These are phyloP conservation scores for Heterobasidion parviporum DNA, from an alignment of 1,284 basidiomycete genomes.

Conservation along the genomic window DNA sequence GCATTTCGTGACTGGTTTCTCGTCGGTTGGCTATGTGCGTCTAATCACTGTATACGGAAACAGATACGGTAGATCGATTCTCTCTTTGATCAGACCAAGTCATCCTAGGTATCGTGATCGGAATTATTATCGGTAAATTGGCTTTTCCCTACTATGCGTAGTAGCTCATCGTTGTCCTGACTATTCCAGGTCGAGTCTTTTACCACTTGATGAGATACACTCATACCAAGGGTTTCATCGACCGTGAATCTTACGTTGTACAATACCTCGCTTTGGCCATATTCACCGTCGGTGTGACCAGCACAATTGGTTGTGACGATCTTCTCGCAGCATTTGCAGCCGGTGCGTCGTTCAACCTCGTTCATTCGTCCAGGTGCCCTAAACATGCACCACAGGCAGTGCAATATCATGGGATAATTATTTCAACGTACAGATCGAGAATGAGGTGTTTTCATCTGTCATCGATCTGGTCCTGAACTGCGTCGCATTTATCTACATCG, in stretches of 20 bases:
- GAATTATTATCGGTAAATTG: not conserved
- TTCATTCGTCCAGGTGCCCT: no score
- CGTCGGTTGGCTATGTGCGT: slow-evolving; percentile 71
- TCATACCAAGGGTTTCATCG: slow-evolving; percentile 70
- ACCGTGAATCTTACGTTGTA: slow-evolving; percentile 86
- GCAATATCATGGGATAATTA: slow-evolving; percentile 94
- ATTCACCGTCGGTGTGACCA: slow-evolving; percentile 72
- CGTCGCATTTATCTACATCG: slow-evolving; percentile 85
- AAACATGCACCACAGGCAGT: slow-evolving; percentile 36
- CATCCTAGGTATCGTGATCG: slow-evolving; percentile 1
- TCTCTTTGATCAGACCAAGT: not conserved
- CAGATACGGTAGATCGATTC: not conserved
- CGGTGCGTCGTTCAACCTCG: slow-evolving; percentile 32
- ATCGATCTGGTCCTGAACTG: slow-evolving; percentile 84
- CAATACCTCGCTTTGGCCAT: slow-evolving; percentile 82
- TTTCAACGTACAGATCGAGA: slow-evolving; percentile 81
- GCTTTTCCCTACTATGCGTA: not conserved
- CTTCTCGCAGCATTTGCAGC: slow-evolving; percentile 89
- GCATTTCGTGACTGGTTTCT: slow-evolving; percentile 78
- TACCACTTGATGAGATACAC: slow-evolving; percentile 80
- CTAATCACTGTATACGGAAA: not conserved
- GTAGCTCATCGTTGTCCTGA: not conserved
- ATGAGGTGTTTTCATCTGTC: slow-evolving; percentile 82
- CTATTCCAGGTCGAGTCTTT: slow-evolving; percentile 29
- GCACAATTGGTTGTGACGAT: slow-evolving; percentile 77